Conservation (phyloP, 768 basidiomycete genomes). For the Leccinum arenicola region DNA sequence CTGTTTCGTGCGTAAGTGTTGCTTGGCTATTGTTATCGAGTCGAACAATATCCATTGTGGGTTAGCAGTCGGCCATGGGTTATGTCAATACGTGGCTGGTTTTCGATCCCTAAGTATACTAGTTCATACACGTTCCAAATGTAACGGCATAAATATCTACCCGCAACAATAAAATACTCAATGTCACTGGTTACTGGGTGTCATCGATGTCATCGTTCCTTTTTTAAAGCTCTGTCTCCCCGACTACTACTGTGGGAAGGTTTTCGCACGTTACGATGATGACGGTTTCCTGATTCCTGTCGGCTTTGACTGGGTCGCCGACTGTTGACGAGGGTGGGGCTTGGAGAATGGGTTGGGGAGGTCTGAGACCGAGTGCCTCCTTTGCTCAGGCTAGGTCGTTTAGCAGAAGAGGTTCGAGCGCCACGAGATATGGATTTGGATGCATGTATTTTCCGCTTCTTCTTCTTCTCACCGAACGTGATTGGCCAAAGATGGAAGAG, state of each 20-base stretch:
- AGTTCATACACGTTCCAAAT: slow-evolving; percentile 2
- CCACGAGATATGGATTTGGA: slow-evolving; percentile 3
- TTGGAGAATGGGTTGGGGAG: slow-evolving; percentile 18
- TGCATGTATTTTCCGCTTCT: slow-evolving; percentile 10
- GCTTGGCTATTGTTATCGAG: not conserved
- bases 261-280: slow-evolving; percentile 19
- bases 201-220: slow-evolving; percentile 8
- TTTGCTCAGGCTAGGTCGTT: slow-evolving; percentile 3
- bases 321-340: slow-evolving; percentile 11
- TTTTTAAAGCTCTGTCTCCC: slow-evolving; percentile 1
- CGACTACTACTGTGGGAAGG: slow-evolving; percentile 15
- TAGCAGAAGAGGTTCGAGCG: slow-evolving; percentile 11
- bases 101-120: not conserved
- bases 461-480: slow-evolving; percentile 22
- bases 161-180: slow-evolving; percentile 16
- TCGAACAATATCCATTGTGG: slow-evolving; percentile 1
- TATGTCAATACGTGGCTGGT: not conserved
- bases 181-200: not conserved
- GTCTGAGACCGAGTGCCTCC: slow-evolving; percentile 10
- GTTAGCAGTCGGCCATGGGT: not conserved
- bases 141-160: slow-evolving; percentile 21
- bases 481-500: slow-evolving; percentile 29
- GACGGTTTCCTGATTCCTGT: slow-evolving; percentile 4
- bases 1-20: not conserved
- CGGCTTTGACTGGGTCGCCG: slow-evolving; percentile 20